A percentile compares a stretch with the other conserved stretches of the same genome.
Evolutionary conservation across 208 protist genomes (phyloP).

Genomic region (Acanthamoeba royreba): DNA sequence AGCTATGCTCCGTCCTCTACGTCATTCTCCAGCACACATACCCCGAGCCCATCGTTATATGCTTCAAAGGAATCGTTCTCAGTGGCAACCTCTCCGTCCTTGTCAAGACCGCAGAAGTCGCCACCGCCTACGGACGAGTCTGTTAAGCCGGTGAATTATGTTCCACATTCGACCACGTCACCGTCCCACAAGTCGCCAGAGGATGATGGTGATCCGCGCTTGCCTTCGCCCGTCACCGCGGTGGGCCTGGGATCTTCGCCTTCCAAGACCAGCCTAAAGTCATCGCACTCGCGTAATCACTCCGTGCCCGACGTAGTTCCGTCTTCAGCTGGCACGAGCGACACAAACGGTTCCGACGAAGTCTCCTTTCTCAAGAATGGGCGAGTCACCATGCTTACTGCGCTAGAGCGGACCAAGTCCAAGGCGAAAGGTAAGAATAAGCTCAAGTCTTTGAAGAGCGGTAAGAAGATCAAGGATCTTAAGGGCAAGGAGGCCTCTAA

Average conservation of each 20-base stretch:
- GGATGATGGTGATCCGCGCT: neutral
- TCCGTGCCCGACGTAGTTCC: neutral
- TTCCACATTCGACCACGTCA: too few species aligned
- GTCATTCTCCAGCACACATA: neutral
- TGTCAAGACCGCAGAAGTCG: too few species aligned
- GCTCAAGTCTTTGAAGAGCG: neutral
- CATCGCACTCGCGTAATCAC: neutral
- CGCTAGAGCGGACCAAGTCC: neutral
- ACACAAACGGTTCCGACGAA: neutral
- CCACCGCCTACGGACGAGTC: too few species aligned
- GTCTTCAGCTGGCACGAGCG: neutral
- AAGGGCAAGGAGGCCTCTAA: neutral
- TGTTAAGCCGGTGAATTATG: too few species aligned
- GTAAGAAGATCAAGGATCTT: neutral
- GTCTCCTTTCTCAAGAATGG: conserved; percentile 3
- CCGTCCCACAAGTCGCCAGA: neutral
- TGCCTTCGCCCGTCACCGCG: neutral
- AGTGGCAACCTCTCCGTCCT: too few species aligned
- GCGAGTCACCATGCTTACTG: neutral
- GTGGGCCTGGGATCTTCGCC: neutral
- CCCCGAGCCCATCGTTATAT: neutral
- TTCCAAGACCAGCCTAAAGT: neutral
- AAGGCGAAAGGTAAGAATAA: neutral
- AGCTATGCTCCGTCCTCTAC: neutral
- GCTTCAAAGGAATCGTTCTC: too few species aligned